These are phyloP conservation scores for Strobilomyces dryophilus DNA, from an alignment of 768 basidiomycete genomes.

Conservation along the genomic window DNA sequence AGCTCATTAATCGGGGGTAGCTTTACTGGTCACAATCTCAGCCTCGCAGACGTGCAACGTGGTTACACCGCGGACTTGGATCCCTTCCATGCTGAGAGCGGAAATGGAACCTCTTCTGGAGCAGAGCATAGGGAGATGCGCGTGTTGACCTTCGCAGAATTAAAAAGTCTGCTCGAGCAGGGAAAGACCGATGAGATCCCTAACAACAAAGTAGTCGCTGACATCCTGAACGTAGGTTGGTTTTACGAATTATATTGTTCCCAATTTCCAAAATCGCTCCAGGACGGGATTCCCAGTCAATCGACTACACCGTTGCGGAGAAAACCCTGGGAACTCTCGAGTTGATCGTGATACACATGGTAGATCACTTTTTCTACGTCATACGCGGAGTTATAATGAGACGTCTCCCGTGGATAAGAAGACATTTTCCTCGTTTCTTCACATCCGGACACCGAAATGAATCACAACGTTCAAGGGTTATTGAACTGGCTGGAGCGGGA, in stretches of 20 bases:
- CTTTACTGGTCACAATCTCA: conserved; percentile 26
- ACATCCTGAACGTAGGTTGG: conserved; percentile 56
- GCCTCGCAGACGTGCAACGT: conserved; percentile 25
- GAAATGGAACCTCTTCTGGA: conserved; percentile 19
- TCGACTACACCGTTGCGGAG: conserved; percentile 47
- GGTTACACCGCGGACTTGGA: conserved; percentile 10
- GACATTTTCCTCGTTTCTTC: conserved; percentile 1
- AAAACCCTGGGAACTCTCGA: conserved; percentile 64
- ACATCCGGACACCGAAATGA: conserved; percentile 8
- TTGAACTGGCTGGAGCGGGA: conserved; percentile 2
- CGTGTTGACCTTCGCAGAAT: conserved; percentile 59
- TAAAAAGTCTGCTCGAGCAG: conserved; percentile 66
- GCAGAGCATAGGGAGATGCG: conserved; percentile 33
- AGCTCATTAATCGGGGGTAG: conserved; percentile 21
- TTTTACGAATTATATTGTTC: conserved; percentile 1
- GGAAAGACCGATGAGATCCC: conserved; percentile 73
- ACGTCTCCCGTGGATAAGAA: conserved; percentile 12
- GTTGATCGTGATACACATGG: conserved; percentile 16
- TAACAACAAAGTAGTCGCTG: conserved; percentile 70
- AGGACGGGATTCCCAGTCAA: conserved; percentile 56
- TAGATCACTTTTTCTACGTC: conserved; percentile 11
- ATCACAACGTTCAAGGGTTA: conserved; percentile 3
- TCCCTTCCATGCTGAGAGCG: conserved; percentile 11
- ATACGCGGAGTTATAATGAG: conserved; percentile 14
- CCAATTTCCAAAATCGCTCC: conserved; percentile 1